phyloP scores from a whole-genome alignment of 2,329 filamentous ascomycete species.

The Geoglossum cookeanum region DNA sequence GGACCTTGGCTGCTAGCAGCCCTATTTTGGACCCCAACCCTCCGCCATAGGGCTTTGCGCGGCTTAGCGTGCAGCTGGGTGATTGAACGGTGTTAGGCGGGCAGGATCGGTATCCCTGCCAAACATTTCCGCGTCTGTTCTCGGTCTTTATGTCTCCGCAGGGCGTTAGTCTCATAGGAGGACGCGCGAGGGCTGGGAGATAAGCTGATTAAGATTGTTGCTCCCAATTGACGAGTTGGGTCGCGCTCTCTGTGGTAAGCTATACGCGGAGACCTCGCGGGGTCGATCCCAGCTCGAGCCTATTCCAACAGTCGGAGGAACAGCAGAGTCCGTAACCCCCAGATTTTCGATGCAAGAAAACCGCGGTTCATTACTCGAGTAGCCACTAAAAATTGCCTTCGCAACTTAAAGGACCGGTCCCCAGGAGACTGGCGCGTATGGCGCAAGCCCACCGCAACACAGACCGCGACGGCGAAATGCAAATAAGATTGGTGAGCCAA shows the following conservation, averaged over 20 bases:
- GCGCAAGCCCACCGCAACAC: neutral
- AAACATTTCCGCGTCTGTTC: neutral
- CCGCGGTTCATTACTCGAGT: neutral
- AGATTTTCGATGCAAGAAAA: neutral
- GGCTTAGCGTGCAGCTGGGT: conserved; percentile 1
- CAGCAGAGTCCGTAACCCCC: neutral
- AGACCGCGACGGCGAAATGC: neutral
- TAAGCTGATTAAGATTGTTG: conserved; percentile 1
- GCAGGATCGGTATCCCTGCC: conserved; percentile 1
- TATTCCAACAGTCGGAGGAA: neutral
- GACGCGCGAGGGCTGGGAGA: neutral
- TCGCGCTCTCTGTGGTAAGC: neutral
- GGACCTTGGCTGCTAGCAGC: neutral
- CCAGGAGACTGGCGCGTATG: neutral
- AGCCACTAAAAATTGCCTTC: neutral
- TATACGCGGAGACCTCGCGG: neutral
- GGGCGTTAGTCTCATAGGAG: neutral
- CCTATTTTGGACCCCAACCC: conserved; percentile 1
- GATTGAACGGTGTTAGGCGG: neutral
- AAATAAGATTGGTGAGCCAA: neutral
- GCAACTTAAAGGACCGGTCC: neutral
- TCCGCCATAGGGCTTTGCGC: conserved; percentile 2
- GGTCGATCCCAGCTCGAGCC: neutral
- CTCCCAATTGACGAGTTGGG: neutral
- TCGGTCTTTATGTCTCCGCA: neutral